A percentile compares a stretch with the other conserved stretches of the same genome.
These are phyloP conservation scores for Pseudonitzschia multistriata DNA, from an alignment of 108 stramenopile genomes.

Conservation along the genomic window DNA sequence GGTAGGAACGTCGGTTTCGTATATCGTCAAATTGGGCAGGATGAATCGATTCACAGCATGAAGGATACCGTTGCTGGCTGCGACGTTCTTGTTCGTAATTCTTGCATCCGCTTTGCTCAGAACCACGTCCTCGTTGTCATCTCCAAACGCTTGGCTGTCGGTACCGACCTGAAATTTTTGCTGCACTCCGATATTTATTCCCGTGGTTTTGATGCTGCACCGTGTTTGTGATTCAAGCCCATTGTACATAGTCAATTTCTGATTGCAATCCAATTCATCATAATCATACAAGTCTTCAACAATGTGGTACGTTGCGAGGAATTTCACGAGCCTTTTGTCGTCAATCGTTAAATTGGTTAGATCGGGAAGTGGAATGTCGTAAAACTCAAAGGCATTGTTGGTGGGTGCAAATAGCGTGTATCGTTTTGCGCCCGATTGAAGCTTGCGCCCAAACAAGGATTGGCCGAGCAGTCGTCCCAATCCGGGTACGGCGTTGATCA, in stretches of 20 bases:
- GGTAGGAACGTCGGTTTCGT: too few species aligned
- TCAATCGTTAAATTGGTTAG: not conserved
- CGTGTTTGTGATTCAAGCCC: not conserved
- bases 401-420: not conserved
- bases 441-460: not conserved
- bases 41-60: constrained; percentile 1
- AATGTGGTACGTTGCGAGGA: not conserved
- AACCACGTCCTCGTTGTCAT: not conserved
- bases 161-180: not conserved
- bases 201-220: not conserved
- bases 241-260: not conserved
- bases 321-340: not conserved
- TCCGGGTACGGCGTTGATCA: not conserved
- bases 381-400: not conserved
- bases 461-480: not conserved
- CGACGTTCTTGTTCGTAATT: not conserved
- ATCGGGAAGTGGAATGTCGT: not conserved
- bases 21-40: constrained; percentile 1
- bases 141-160: not conserved
- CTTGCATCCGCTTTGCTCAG: not conserved
- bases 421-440: not conserved
- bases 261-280: not conserved
- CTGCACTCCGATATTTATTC: not conserved
- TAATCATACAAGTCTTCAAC: not conserved
- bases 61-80: not conserved